Evolutionary conservation across 2,329 filamentous ascomycete genomes (phyloP).

Genomic region (Botrytis paeoniae): DNA sequence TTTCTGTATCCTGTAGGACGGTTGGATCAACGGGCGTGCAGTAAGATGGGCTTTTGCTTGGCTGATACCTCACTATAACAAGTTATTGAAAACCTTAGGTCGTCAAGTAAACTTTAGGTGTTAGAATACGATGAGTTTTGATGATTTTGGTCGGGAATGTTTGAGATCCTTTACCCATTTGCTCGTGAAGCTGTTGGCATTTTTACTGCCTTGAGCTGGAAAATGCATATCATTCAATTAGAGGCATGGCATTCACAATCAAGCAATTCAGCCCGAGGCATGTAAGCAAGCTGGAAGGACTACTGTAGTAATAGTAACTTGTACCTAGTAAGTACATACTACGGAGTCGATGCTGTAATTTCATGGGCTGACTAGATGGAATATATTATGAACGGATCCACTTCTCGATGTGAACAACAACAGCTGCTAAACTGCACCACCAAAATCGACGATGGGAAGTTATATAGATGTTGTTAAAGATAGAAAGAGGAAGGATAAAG

Average conservation of each 20-base stretch:
- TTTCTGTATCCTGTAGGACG: not conserved
- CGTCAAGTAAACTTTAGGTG: not conserved
- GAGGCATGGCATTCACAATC: not conserved
- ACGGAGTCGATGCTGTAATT: not conserved
- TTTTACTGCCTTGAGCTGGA: not conserved
- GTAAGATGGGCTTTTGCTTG: not conserved
- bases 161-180: not conserved
- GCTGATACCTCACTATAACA: not conserved
- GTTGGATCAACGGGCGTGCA: constrained; percentile 10
- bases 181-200: not conserved
- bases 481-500: not conserved
- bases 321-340: not conserved
- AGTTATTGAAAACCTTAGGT: not conserved
- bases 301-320: not conserved
- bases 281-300: not conserved
- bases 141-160: not conserved
- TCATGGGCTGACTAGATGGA: not conserved
- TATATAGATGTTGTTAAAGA: not conserved
- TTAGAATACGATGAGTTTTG: not conserved
- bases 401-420: not conserved
- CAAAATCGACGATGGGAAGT: not conserved
- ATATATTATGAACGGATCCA: not conserved
- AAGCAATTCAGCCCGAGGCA: not conserved
- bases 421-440: not conserved
- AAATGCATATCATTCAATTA: not conserved